Percentiles rank a stretch among this genome's conserved stretches.
These are phyloP conservation scores for Chlamydomonas eustigma DNA, from an alignment of 139 green algal species.

Conservation along the genomic window DNA sequence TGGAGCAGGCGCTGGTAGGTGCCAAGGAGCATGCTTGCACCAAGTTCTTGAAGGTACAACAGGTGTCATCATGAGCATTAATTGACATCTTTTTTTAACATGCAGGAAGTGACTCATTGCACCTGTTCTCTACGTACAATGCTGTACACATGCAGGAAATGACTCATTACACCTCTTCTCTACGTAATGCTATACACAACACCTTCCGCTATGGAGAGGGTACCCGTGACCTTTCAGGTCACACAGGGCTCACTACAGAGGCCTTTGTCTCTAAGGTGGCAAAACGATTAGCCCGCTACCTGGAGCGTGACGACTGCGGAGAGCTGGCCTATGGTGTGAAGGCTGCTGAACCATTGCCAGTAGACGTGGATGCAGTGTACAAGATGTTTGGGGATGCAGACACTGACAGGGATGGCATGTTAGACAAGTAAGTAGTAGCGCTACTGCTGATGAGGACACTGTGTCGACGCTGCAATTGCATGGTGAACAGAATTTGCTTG, in stretches of 20 bases:
- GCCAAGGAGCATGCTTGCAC: too few relatives aligned
- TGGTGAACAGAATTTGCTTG: too few relatives aligned
- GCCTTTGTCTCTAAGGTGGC: not conserved
- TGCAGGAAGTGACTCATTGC: too few relatives aligned
- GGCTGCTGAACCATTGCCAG: not conserved
- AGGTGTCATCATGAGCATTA: too few relatives aligned
- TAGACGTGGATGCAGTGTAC: not conserved
- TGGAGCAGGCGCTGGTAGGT: too few relatives aligned
- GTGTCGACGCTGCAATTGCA: too few relatives aligned
- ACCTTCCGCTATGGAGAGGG: not conserved
- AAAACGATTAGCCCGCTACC: not conserved
- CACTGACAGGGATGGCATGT: not conserved
- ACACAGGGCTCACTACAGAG: not conserved
- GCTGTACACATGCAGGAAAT: conserved; percentile 1
- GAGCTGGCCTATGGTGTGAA: not conserved
- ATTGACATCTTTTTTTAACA: too few relatives aligned
- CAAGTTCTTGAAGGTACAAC: too few relatives aligned
- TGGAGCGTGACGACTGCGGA: not conserved
- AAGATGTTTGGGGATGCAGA: not conserved
- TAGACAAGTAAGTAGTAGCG: not conserved
- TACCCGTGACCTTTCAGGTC: not conserved
- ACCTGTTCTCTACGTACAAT: too few relatives aligned
- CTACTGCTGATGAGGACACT: too few relatives aligned
- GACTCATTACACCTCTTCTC: not conserved
- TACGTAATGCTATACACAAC: not conserved